These are phyloP conservation scores for Thermothelomyces thermophilus DNA, from an alignment of 2,329 filamentous ascomycete species.

Conservation along the genomic window DNA sequence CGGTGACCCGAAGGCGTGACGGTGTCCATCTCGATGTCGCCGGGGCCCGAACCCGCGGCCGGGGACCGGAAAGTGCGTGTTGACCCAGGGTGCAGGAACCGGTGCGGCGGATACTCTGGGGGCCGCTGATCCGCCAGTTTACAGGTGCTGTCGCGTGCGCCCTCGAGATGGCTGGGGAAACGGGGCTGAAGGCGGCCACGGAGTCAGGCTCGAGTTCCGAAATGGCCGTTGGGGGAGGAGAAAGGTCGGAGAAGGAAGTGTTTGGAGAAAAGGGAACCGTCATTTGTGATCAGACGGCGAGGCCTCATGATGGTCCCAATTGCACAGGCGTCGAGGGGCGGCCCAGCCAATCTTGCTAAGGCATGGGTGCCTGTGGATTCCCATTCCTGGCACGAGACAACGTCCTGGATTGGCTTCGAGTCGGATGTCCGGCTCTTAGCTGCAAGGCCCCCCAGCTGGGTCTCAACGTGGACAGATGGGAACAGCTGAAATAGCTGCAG, in stretches of 20 bases:
- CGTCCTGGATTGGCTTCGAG: slow-evolving; percentile 12
- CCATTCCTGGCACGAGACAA: slow-evolving; percentile 9
- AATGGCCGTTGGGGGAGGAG: neutral
- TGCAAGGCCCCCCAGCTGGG: neutral
- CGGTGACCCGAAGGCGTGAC: slow-evolving; percentile 45
- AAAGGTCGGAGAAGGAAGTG: neutral
- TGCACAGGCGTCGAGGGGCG: slow-evolving; percentile 2
- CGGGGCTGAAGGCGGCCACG: neutral
- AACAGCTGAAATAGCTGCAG: slow-evolving; percentile 2
- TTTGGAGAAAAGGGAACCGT: slow-evolving; percentile 1
- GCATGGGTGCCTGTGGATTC: slow-evolving; percentile 11
- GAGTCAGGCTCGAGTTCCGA: neutral
- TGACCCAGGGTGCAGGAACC: slow-evolving; percentile 2
- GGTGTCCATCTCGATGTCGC: slow-evolving; percentile 51
- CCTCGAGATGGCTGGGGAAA: neutral
- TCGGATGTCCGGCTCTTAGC: slow-evolving; percentile 2
- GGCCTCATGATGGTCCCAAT: slow-evolving; percentile 17
- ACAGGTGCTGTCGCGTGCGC: slow-evolving; percentile 14
- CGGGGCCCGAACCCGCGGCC: slow-evolving; percentile 8
- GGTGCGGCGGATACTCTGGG: slow-evolving; percentile 1
- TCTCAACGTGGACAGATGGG: neutral
- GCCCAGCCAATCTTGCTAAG: too few relatives aligned
- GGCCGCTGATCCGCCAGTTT: slow-evolving; percentile 1
- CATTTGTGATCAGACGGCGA: slow-evolving; percentile 4
- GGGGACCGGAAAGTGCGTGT: neutral